Percentiles rank a stretch among this genome's conserved stretches.
phyloP scores from a whole-genome alignment of 1,139 yeast species.

The Zygosaccharomyces pseudobailii region DNA sequence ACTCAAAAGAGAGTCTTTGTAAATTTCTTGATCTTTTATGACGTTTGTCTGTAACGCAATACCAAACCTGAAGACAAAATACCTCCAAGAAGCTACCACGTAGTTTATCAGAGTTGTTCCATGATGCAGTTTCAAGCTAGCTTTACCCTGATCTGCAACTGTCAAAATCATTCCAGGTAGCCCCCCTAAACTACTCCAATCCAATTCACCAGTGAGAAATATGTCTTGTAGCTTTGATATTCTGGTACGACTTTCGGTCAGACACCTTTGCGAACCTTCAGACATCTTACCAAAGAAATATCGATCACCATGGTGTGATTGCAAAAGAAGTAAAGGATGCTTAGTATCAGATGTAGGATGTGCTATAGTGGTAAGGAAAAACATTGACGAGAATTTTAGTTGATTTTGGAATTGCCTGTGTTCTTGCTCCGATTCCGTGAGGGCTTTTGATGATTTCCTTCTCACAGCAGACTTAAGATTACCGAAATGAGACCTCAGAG shows the following conservation, averaged over 20 bases:
- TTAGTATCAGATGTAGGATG: conserved; percentile 59
- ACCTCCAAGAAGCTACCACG: conserved; percentile 75
- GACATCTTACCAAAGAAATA: conserved; percentile 76
- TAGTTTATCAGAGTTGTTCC: conserved; percentile 46
- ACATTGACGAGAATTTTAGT: conserved; percentile 29
- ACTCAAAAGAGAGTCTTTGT: conserved; percentile 49
- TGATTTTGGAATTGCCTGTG: conserved; percentile 4
- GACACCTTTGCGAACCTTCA: conserved; percentile 78
- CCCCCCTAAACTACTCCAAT: conserved; percentile 80
- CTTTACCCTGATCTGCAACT: conserved; percentile 73
- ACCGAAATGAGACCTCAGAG: background rate
- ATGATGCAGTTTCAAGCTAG: conserved; percentile 42
- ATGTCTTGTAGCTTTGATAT: conserved; percentile 56
- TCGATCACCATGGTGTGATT: conserved; percentile 43
- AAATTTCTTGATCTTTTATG: conserved; percentile 37
- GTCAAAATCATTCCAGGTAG: conserved; percentile 85
- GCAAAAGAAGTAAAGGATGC: conserved; percentile 56
- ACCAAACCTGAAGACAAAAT: conserved; percentile 82
- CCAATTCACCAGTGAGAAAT: conserved; percentile 68
- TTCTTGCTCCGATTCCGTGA: background rate
- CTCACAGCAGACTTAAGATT: background rate
- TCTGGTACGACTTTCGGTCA: conserved; percentile 51
- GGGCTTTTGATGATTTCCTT: background rate
- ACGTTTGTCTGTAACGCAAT: conserved; percentile 49
- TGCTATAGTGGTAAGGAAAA: conserved; percentile 37